Percentiles rank a stretch among this genome's conserved stretches.
These are phyloP conservation scores for Lodderomyces oxycetoniae DNA, from an alignment of 1,139 yeast species.

Conservation along the genomic window DNA sequence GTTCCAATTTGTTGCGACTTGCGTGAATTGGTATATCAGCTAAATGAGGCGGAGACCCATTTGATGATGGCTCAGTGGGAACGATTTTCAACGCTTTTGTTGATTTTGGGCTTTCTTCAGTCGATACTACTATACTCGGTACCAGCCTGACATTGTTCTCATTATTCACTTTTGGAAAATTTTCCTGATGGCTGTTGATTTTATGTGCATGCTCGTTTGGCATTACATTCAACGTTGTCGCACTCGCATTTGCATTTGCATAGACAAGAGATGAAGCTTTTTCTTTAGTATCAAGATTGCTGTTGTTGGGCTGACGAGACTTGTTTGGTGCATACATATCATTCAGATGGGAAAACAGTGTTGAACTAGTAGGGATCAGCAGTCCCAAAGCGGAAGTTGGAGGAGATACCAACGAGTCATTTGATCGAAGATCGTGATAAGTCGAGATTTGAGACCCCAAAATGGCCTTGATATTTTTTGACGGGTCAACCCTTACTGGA, in stretches of 20 bases:
- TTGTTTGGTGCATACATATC: background rate
- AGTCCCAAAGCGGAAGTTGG: too few species aligned
- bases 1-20: too few species aligned
- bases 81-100: too few species aligned
- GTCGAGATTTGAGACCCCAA: slow-evolving; percentile 7
- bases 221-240: slow-evolving; percentile 9
- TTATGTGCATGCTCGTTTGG: slow-evolving; percentile 9
- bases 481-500: background rate
- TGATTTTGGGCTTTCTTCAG: too few species aligned
- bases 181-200: slow-evolving; percentile 8
- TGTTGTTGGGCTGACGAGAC: too few species aligned
- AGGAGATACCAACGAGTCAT: background rate
- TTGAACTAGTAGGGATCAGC: too few species aligned
- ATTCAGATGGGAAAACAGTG: background rate
- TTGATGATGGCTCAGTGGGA: background rate
- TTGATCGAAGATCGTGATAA: too few species aligned
- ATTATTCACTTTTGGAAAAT: slow-evolving; percentile 7
- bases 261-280: background rate
- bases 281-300: slow-evolving; percentile 4
- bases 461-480: slow-evolving; percentile 3
- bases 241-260: slow-evolving; percentile 6
- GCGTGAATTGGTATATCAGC: background rate
- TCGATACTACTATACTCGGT: background rate
- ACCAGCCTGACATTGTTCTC: background rate
- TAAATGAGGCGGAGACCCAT: background rate